Evolutionary conservation across 2,329 filamentous ascomycete species (phyloP), one percentile per base, ranked within the genome.

Genomic region (Monosporascus cannonballus): DNA sequence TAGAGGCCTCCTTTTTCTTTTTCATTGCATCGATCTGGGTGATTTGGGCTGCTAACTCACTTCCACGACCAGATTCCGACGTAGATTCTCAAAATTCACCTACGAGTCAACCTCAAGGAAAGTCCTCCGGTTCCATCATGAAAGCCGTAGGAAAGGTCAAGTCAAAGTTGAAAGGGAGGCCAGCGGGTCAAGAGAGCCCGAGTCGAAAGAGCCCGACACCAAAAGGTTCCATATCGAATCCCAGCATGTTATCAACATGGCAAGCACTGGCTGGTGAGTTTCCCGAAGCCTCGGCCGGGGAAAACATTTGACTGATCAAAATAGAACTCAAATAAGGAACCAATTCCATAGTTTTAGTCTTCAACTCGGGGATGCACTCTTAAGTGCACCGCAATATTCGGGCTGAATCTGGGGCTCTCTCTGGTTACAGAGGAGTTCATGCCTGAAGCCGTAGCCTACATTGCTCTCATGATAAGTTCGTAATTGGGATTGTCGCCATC

Each of bases 111-210:
- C 51, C 42, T 17, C 38, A 15, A 49, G 41, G 47, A 34, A 54
- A 38, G 18, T 55, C 51, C 7, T 47, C 55, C 24, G 27, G 48
- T 22, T 44, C 51, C 6, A 54, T 56, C 51, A 54, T 51, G 20
- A 57, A 54, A n/a, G 54, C 58, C 25, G 42, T 56, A 18, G 50
- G 49, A n/a, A 60, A 60, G 36, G 50, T 59, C 22, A 61, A 61
- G 52, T 55, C 60, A 7, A 64, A 60, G 49, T 44, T 63, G 14
- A 52, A 39, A 24, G 39, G 51, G 1, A 60, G 54, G 25, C 46
- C 52, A 7, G 53, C 54, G 30, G 48, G 11, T 14, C 42, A 46
- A n/a, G n/a, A 14, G 30, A 57, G 38, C 22, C 53, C 14, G 56
- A 57, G 50, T 30, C 47, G 11, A 58, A 53, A 6, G 38, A 56